Conservation (phyloP, 1,284 basidiomycete genomes). For the Phaffia rhodozyma region DNA sequence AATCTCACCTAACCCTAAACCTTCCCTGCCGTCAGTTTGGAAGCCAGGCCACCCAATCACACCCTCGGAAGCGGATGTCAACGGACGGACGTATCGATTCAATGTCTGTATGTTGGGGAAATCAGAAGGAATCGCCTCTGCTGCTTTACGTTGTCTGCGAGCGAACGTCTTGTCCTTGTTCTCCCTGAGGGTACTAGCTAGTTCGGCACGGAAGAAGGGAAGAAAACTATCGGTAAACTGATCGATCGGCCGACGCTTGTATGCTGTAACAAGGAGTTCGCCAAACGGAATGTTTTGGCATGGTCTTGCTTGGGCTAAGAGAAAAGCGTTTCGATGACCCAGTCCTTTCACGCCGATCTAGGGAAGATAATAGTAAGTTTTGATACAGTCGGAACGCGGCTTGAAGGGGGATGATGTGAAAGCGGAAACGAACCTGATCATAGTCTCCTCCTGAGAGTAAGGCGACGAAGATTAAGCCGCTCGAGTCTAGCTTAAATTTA, state of each 20-base stretch:
- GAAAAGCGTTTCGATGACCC: conserved; percentile 8
- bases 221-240: conserved; percentile 5
- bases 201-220: not conserved
- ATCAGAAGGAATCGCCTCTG: not conserved
- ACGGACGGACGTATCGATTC: conserved; percentile 13
- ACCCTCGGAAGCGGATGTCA: not conserved
- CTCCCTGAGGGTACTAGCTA: conserved; percentile 1
- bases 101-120: conserved; percentile 4
- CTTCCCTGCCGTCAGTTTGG: not conserved
- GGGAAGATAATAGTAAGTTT: too few relatives aligned
- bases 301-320: conserved; percentile 4
- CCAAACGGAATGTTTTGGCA: not conserved
- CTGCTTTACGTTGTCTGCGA: too few relatives aligned
- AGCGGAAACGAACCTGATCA: conserved; percentile 4
- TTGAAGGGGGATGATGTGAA: not conserved
- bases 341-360: conserved; percentile 4
- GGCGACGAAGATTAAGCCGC: conserved; percentile 1
- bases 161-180: conserved; percentile 3
- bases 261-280: conserved; percentile 2
- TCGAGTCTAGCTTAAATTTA: not conserved
- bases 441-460: conserved; percentile 13
- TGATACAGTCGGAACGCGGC: not conserved
- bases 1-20: not conserved
- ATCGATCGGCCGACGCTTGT: not conserved
- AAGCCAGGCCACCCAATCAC: not conserved